Conservation (phyloP, 495 filamentous ascomycete genomes). For the Trichocladium uniseriatum region DNA sequence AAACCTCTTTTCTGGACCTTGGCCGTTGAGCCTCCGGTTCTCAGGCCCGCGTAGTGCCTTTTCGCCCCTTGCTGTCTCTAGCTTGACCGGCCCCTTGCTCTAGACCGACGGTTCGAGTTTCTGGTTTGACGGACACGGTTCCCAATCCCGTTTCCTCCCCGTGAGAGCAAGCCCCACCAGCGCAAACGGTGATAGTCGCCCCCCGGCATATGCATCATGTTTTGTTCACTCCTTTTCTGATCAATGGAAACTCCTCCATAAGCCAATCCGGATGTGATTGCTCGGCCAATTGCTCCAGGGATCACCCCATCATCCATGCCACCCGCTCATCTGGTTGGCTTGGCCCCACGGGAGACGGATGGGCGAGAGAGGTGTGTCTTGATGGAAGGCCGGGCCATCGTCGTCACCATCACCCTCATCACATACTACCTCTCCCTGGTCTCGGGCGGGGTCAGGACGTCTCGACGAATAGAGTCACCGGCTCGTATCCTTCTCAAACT, state of each 20-base stretch:
- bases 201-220: constrained; percentile 31
- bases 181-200: constrained; percentile 27
- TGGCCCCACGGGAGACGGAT: constrained; percentile 44
- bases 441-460: constrained; percentile 37
- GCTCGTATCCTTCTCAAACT: constrained; percentile 40
- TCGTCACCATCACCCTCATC: constrained; percentile 30
- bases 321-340: constrained; percentile 29
- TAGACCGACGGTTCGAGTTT: constrained; percentile 16
- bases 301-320: constrained; percentile 30
- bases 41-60: constrained; percentile 8
- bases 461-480: constrained; percentile 39
- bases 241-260: constrained; percentile 33
- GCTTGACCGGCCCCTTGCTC: constrained; percentile 17
- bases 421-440: constrained; percentile 26
- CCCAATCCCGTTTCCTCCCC: constrained; percentile 16
- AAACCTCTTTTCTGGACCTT: constrained; percentile 6
- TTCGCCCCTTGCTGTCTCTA: constrained; percentile 17
- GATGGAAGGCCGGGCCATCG: constrained; percentile 17
- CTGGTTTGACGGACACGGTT: constrained; percentile 17
- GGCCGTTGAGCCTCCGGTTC: constrained; percentile 26
- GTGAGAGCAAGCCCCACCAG: constrained; percentile 20
- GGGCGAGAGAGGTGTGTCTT: constrained; percentile 30
- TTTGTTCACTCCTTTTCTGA: constrained; percentile 32
- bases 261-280: constrained; percentile 31
- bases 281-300: constrained; percentile 26